Conservation (phyloP, 352 stramenopile species). For the Elongisporangium prolatum region DNA sequence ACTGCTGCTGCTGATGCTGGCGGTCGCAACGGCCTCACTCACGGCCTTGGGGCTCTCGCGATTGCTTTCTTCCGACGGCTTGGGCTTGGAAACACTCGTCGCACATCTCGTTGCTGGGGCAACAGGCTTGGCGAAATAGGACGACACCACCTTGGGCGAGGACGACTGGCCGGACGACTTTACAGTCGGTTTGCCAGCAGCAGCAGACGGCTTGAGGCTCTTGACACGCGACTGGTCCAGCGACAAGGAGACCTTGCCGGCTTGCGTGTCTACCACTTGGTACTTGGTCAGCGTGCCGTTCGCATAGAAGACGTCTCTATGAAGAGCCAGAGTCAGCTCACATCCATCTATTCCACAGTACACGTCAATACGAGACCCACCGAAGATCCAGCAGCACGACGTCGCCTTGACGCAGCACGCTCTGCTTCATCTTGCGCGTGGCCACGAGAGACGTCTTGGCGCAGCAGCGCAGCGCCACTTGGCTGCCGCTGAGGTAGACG, state of each 20-base stretch:
- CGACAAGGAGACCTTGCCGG: slow-evolving; percentile 9
- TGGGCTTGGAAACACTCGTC: not conserved
- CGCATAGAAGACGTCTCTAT: slow-evolving; percentile 71
- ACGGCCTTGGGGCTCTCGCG: slow-evolving; percentile 27
- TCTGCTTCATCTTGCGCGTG: slow-evolving; percentile 70
- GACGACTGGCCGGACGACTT: not conserved
- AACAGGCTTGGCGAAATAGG: slow-evolving; percentile 24
- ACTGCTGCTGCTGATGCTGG: slow-evolving; percentile 3
- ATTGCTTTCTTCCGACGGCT: not conserved
- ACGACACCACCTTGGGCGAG: slow-evolving; percentile 24
- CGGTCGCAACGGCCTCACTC: slow-evolving; percentile 14
- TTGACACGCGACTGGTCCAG: slow-evolving; percentile 10
- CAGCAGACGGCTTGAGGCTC: not conserved
- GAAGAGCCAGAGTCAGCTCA: not conserved
- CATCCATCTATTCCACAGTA: not conserved
- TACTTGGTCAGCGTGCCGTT: slow-evolving; percentile 86
- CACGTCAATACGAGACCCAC: slow-evolving; percentile 11
- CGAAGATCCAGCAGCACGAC: slow-evolving; percentile 54
- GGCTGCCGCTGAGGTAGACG: slow-evolving; percentile 61
- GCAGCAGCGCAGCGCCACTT: slow-evolving; percentile 72
- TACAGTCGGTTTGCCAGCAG: not conserved
- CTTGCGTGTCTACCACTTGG: slow-evolving; percentile 59
- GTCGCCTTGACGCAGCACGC: slow-evolving; percentile 68
- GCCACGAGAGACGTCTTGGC: slow-evolving; percentile 72
- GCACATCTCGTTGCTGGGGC: too few species aligned